Evolutionary conservation across 352 stramenopile genomes (phyloP), one percentile per base, ranked within the genome.

Genomic region (Globisporangium heterothallicum): DNA sequence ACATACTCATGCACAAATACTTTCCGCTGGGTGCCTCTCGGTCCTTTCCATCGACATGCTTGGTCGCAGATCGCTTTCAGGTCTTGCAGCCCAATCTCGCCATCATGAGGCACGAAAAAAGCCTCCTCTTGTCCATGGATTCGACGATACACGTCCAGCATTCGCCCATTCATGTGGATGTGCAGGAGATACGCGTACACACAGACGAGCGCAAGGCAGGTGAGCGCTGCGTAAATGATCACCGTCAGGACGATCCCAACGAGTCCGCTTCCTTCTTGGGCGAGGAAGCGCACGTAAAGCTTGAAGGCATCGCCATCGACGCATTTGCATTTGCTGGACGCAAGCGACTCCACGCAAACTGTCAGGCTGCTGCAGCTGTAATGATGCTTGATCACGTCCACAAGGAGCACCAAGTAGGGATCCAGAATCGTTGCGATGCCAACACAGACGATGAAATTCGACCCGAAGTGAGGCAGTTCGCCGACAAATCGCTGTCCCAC

Each of bases 31-130:
- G 65, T 64, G 10, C 84, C 86, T 5, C 58, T 58, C 4, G 74
- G 68, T 0, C 72, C 78, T 58, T 78, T 78, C 74, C 78, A 96
- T 1, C 70, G 72, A n/a, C 47, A 58, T 0, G 85, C 83, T 16
- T 76, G 56, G 14, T 68, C 66, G 56, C 75, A 88, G 8, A 94
- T 70, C n/a, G 68, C 56, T 21, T 73, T 50, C 13, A 97, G 59
- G 56, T 96, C 87, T 13, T 78, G 58, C 2, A 79, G 47, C 3
- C 78, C 89, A 16, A 97, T 54, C 42, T 97, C 88, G 43, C 83
- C 75, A 61, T 97, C 87, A 38, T 96, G 74, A n/a, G 88, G 88
- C 13, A 96, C 59, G 53, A 96, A 95, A 41, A 96, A 91, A 1
- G 72, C 49, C 42, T 70, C 57, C 41, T 93, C 78, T 8, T 77